Conservation (phyloP, 106 monocot species). For the Chionographis japonica region DNA sequence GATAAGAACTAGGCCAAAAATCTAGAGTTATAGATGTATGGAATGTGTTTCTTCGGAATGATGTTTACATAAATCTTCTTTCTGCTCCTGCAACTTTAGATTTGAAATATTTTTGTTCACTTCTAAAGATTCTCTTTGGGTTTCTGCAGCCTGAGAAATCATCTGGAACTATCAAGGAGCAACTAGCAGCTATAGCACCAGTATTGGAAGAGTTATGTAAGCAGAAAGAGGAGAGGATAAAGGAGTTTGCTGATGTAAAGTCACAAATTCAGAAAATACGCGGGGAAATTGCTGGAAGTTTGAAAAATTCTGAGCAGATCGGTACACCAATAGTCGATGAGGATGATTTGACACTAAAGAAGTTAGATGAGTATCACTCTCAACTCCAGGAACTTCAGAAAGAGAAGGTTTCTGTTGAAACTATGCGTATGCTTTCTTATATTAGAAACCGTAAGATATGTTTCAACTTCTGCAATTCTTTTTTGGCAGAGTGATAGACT, state of each 20-base stretch:
- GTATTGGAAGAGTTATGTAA: conserved; percentile 56
- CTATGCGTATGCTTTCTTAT: neutral
- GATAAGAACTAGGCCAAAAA: too few relatives aligned
- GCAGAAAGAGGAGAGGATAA: conserved; percentile 73
- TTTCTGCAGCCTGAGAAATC: conserved; percentile 72
- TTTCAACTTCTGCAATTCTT: neutral
- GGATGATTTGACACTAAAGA: conserved; percentile 77
- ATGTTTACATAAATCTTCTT: too few relatives aligned
- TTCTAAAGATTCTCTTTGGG: neutral
- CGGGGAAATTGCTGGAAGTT: conserved; percentile 60
- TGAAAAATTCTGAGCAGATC: conserved; percentile 29
- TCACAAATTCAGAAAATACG: conserved; percentile 68
- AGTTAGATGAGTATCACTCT: conserved; percentile 67
- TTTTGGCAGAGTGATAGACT: conserved; percentile 75
- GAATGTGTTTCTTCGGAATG: too few relatives aligned
- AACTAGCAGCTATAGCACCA: conserved; percentile 76
- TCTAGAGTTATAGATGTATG: too few relatives aligned
- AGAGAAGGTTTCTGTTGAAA: conserved; percentile 62
- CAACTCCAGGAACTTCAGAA: conserved; percentile 84
- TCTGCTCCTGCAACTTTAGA: too few relatives aligned
- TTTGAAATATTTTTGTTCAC: too few relatives aligned
- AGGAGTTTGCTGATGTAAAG: conserved; percentile 72
- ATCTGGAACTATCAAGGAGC: conserved; percentile 90
- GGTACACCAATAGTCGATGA: conserved; percentile 50
- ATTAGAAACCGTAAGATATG: too few relatives aligned